Percentiles rank a stretch among this genome's conserved stretches.
Conservation (phyloP, 2,329 filamentous ascomycete genomes). For the Alternaria hordeiaustralica region DNA sequence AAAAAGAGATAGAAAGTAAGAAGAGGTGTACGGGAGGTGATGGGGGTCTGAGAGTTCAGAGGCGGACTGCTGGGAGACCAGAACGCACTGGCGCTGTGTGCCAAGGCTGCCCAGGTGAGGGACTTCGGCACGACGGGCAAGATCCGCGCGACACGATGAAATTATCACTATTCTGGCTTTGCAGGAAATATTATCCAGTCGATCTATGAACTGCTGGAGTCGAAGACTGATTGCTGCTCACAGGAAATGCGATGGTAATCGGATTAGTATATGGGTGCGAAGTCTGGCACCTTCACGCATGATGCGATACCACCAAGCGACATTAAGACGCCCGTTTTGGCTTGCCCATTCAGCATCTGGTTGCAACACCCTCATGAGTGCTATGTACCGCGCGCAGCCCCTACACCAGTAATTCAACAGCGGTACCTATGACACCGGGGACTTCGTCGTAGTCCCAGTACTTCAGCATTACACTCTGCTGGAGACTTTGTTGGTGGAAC, state of each 20-base stretch:
- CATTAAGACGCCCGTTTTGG: neutral
- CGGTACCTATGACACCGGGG: too few relatives aligned
- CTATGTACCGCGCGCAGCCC: neutral
- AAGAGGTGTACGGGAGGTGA: neutral
- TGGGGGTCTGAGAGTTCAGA: neutral
- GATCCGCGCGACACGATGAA: neutral
- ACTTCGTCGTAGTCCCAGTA: neutral
- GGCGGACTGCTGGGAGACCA: neutral
- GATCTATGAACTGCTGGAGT: rapidly evolving
- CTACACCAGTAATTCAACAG: neutral
- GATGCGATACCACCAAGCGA: neutral
- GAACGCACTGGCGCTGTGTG: neutral
- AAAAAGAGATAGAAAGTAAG: neutral
- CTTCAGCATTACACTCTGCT: neutral
- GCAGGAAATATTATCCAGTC: too few relatives aligned
- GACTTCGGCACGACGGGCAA: neutral
- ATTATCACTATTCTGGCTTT: neutral
- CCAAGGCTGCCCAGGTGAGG: neutral
- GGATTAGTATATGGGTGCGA: neutral
- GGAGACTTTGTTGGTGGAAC: neutral
- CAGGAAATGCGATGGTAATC: neutral
- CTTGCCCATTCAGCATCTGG: too few relatives aligned
- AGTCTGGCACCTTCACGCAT: neutral
- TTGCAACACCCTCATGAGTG: neutral
- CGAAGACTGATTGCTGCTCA: neutral